Evolutionary conservation across 495 filamentous ascomycete genomes (phyloP), one percentile per base, ranked within the genome.

Genomic region (Podospora fimiseda): DNA sequence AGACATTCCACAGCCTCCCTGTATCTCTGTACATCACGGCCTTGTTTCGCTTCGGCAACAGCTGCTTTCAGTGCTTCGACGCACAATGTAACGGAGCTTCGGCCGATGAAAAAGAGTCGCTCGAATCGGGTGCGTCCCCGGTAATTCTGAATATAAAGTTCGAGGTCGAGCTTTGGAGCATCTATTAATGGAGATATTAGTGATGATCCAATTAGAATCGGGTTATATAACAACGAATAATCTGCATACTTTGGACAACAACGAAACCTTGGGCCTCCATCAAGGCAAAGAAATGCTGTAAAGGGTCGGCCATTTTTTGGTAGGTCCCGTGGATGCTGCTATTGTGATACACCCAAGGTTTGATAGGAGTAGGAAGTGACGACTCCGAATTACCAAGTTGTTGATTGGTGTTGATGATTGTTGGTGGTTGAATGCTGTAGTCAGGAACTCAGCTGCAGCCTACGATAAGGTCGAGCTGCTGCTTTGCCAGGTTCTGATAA

Each of bases 121-220:
- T 90, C 82, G 65, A 88, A 85, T 52, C 85, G 80, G 36, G 89
- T 85, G 23, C 82, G 78, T 45, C 87, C 87, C 86, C 52, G 27
- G 67, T 98, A 98, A 59, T 96, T 95, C 27, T 86, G 76, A 38
- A 96, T 88, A 67, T 96, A 96, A 20, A 86, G 81, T 30, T 96
- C 93, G 4, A 98, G 80, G 63, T 98, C 93, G 51, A 96, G 85
- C 60, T 95, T 96, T 0, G 93, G 93, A 9, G 81, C 64, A 43
- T 90, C 90, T 91, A 55, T n/a, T 21, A 19, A 40, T 42, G 8
- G 23, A 33, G 42, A 45, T 21, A 55, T 27, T 43, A 19, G 48
- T 40, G 57, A 45, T 4, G 37, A 37, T 15, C 9, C 3, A 11
- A n/a, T 22, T 46, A 21, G 9, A 19, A 51, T 53, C 5, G 48